phyloP scores from a whole-genome alignment of 495 filamentous ascomycete genomes.

The Penicillium psychrofluorescens region DNA sequence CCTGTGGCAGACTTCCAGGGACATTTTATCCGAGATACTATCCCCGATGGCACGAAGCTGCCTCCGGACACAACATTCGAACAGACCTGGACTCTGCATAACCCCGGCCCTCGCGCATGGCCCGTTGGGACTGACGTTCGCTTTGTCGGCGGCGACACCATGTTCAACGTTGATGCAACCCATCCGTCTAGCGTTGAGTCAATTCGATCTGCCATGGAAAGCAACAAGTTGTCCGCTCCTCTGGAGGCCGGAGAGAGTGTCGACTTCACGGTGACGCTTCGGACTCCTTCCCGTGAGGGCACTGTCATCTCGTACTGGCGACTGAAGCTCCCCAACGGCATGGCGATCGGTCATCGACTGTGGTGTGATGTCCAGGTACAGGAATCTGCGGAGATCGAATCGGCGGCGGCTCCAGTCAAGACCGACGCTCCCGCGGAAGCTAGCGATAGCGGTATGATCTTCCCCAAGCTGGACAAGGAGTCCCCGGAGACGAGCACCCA shows the following conservation, averaged over 20 bases:
- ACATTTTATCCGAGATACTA: conserved; percentile 68
- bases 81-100: conserved; percentile 88
- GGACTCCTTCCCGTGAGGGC: conserved; percentile 64
- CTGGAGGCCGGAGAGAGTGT: conserved; percentile 65
- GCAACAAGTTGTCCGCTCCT: conserved; percentile 63
- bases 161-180: conserved; percentile 77
- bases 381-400: conserved; percentile 1
- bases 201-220: conserved; percentile 67
- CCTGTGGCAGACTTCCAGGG: conserved; percentile 47
- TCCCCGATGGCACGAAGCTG: conserved; percentile 70
- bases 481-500: conserved; percentile 77
- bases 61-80: conserved; percentile 64
- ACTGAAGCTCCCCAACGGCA: conserved; percentile 72
- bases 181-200: conserved; percentile 69
- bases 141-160: conserved; percentile 88
- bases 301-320: conserved; percentile 94
- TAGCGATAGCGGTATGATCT: conserved; percentile 74
- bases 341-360: conserved; percentile 81
- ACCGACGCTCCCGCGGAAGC: conserved; percentile 13
- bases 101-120: conserved; percentile 73
- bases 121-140: conserved; percentile 84
- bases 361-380: conserved; percentile 88
- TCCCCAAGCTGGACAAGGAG: conserved; percentile 94
- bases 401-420: conserved; percentile 12
- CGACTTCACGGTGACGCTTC: conserved; percentile 77